phyloP scores from a whole-genome alignment of 331 rosid species.

The Acacia pycnantha region DNA sequence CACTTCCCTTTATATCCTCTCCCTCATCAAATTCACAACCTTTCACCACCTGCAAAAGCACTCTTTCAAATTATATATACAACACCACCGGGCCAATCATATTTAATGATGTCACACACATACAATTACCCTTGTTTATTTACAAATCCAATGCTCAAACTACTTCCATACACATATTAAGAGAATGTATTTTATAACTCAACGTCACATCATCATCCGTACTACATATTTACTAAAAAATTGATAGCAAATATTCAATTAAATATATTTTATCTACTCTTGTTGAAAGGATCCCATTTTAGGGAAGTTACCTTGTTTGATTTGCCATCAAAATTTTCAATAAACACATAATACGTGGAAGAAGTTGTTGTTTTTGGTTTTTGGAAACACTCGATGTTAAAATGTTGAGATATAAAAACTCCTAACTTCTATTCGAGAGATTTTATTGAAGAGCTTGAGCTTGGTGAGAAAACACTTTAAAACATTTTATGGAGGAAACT shows the following conservation, averaged over 20 bases:
- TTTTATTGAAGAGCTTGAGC: background rate
- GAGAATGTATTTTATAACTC: background rate
- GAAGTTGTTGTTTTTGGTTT: background rate
- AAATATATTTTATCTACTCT: background rate
- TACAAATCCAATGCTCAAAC: conserved; percentile 5
- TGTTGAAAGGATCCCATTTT: background rate
- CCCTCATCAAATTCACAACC: background rate
- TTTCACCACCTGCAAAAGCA: background rate
- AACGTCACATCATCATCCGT: background rate
- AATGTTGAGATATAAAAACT: background rate
- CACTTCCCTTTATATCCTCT: background rate
- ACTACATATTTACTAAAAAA: background rate
- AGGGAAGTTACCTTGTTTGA: background rate
- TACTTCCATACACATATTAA: background rate
- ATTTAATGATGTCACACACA: background rate
- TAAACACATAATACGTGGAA: background rate
- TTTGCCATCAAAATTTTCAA: background rate
- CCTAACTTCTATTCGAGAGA: no score
- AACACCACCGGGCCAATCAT: background rate
- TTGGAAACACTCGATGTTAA: background rate
- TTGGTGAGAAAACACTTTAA: background rate
- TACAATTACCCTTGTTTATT: background rate
- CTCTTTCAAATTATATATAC: background rate
- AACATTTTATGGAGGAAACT: background rate
- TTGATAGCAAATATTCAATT: background rate